Evolutionary conservation across 129 eudicot species (phyloP).

Genomic region (Cynara cardunculus): DNA sequence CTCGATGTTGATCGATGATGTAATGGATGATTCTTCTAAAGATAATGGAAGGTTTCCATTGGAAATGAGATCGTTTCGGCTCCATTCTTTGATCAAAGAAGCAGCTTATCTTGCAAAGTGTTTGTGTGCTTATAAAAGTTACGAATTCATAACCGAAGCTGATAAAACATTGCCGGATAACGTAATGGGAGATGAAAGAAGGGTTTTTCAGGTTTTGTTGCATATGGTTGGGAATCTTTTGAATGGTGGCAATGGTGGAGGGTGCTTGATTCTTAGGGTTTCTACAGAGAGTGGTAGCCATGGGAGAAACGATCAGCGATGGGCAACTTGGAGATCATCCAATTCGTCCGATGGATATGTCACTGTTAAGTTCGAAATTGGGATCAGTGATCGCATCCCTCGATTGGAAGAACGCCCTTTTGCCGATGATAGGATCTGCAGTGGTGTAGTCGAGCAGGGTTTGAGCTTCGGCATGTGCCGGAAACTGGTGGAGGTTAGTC

Average conservation of each 20-base stretch:
- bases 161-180: conserved; percentile 56
- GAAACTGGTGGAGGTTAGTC: conserved; percentile 59
- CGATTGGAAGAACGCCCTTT: conserved; percentile 12
- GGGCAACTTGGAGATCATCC: conserved; percentile 55
- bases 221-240: conserved; percentile 71
- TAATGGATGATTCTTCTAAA: conserved; percentile 52
- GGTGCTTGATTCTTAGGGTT: conserved; percentile 37
- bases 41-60: conserved; percentile 51
- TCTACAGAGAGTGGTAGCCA: conserved; percentile 42
- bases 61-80: conserved; percentile 46
- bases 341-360: conserved; percentile 48
- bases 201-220: conserved; percentile 66
- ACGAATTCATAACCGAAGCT: conserved; percentile 41
- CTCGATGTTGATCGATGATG: conserved; percentile 49
- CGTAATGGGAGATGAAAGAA: conserved; percentile 68
- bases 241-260: conserved; percentile 42
- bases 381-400: conserved; percentile 22
- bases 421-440: conserved; percentile 25
- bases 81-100: conserved; percentile 56
- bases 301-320: conserved; percentile 53
- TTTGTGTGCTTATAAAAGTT: conserved; percentile 45
- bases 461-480: conserved; percentile 58
- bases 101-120: conserved; percentile 61
- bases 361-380: conserved; percentile 44
- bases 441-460: conserved; percentile 40